phyloP scores from a whole-genome alignment of 2,329 filamentous ascomycete genomes.

The Teratosphaeria viscida region DNA sequence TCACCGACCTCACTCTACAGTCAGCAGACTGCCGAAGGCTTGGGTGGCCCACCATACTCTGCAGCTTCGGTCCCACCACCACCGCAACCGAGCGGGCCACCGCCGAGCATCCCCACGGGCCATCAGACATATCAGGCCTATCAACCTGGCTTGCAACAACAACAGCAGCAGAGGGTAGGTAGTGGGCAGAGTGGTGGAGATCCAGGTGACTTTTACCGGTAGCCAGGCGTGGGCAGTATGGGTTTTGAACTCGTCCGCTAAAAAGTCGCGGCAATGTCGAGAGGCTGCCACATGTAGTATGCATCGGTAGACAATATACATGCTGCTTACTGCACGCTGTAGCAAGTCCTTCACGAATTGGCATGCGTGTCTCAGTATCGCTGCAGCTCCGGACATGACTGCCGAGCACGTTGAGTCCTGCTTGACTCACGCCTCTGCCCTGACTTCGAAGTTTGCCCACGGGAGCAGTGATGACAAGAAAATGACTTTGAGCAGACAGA shows the following conservation, averaged over 20 bases:
- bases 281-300: too few relatives aligned
- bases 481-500: not conserved
- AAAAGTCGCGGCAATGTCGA: too few relatives aligned
- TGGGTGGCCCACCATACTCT: not conserved
- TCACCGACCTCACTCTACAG: constrained; percentile 20
- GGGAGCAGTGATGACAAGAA: too few relatives aligned
- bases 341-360: too few relatives aligned
- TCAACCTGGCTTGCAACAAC: constrained; percentile 10
- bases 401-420: too few relatives aligned
- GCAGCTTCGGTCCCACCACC: constrained; percentile 1
- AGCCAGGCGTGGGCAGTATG: not conserved
- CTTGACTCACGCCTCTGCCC: too few relatives aligned
- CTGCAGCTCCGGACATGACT: too few relatives aligned
- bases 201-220: constrained; percentile 27
- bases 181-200: constrained; percentile 19
- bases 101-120: constrained; percentile 17
- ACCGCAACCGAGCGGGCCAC: constrained; percentile 20
- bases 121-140: constrained; percentile 22
- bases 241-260: not conserved
- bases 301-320: too few relatives aligned
- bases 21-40: constrained; percentile 7
- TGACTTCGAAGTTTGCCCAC: too few relatives aligned
- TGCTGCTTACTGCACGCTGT: too few relatives aligned
- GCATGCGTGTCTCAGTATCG: too few relatives aligned
- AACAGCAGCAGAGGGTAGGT: constrained; percentile 11